Evolutionary conservation across 2,329 filamentous ascomycete species (phyloP).

Genomic region (Cladosporium halotolerans): DNA sequence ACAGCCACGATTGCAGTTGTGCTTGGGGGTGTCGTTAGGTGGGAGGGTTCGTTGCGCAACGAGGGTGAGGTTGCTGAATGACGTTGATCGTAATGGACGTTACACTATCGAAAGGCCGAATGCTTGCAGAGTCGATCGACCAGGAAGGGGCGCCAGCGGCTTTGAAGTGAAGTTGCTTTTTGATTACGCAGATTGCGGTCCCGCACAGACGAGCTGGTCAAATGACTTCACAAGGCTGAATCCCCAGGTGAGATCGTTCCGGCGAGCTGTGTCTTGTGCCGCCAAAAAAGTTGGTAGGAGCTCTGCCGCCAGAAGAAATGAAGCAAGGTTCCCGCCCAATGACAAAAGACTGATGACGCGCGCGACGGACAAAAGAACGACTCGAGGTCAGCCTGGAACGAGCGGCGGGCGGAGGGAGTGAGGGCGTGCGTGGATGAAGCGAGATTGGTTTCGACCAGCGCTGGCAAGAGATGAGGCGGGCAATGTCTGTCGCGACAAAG

Average conservation of each 20-base stretch:
- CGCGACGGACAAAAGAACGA: constrained; percentile 15
- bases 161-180: constrained; percentile 7
- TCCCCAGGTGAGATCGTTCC: constrained; percentile 2
- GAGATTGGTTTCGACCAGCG: constrained; percentile 10
- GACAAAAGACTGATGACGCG: constrained; percentile 12
- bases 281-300: constrained; percentile 3
- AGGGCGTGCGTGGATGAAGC: constrained; percentile 2
- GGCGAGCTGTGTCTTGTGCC: constrained; percentile 1
- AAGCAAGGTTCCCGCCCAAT: constrained; percentile 6
- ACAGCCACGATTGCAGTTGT: constrained; percentile 11
- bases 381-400: constrained; percentile 16
- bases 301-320: constrained; percentile 13
- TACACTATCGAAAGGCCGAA: not conserved
- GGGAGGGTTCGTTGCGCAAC: not conserved
- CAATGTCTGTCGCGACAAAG: constrained; percentile 5
- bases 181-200: constrained; percentile 7
- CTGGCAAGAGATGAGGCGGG: constrained; percentile 8
- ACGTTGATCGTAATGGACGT: constrained; percentile 8
- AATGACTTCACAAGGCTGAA: constrained; percentile 6
- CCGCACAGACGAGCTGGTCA: constrained; percentile 3
- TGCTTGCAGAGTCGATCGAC: constrained; percentile 3
- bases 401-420: constrained; percentile 18
- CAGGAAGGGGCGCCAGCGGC: constrained; percentile 1
- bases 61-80: not conserved
- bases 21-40: not conserved